Percentiles rank a stretch among this genome's conserved stretches.
phyloP scores from a whole-genome alignment of 768 basidiomycete species.

The Trametes coccinea region DNA sequence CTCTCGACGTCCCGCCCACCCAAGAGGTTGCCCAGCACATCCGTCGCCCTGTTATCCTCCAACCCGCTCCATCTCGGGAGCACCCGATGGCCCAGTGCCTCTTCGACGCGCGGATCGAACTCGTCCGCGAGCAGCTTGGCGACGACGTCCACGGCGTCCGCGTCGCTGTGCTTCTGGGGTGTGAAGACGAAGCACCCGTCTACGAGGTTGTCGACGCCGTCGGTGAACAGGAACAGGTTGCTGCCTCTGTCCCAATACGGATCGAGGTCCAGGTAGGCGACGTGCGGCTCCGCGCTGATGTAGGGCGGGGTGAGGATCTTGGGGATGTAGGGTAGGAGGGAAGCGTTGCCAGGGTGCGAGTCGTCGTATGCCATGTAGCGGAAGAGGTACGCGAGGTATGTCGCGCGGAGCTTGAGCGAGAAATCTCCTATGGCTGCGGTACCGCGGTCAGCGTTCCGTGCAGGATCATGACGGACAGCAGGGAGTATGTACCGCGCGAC shows the following conservation, averaged over 20 bases:
- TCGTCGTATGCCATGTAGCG: not conserved
- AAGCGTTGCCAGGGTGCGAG: not conserved
- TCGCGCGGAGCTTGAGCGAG: not conserved
- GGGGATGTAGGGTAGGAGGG: not conserved
- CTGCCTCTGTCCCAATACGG: not conserved
- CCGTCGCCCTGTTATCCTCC: slow-evolving; percentile 5
- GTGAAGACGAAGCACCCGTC: slow-evolving; percentile 5
- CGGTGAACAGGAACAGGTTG: slow-evolving; percentile 7
- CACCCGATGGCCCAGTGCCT: not conserved
- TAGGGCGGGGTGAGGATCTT: slow-evolving; percentile 8
- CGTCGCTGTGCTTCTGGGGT: not conserved
- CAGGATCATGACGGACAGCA: too few relatives aligned
- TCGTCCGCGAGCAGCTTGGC: not conserved
- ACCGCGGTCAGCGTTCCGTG: not conserved
- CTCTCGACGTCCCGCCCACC: not conserved
- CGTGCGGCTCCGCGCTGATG: slow-evolving; percentile 3
- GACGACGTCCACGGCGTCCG: slow-evolving; percentile 5
- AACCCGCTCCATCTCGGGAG: slow-evolving; percentile 1
- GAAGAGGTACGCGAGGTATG: slow-evolving; percentile 6
- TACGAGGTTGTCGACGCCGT: slow-evolving; percentile 14
- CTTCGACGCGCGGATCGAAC: not conserved
- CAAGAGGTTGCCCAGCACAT: slow-evolving; percentile 6
- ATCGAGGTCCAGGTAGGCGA: slow-evolving; percentile 4
- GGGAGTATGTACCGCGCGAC: not conserved
- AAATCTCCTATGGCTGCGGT: slow-evolving; percentile 8